Percentiles rank a stretch among this genome's conserved stretches.
Evolutionary conservation across 257 asterid species (phyloP).

Genomic region (Galeopsis tetrahit): DNA sequence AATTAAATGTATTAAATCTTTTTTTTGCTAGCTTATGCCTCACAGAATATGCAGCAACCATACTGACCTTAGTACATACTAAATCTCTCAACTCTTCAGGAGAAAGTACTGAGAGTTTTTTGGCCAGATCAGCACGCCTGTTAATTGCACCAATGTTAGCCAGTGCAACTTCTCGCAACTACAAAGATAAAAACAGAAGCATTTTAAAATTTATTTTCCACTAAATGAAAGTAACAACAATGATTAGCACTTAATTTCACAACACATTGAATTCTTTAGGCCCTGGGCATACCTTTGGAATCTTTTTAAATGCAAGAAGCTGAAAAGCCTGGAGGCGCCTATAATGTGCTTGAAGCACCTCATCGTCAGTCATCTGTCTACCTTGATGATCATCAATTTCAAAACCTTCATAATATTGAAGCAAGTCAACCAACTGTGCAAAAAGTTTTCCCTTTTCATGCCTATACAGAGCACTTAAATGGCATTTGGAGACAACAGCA

Average conservation of each 20-base stretch:
- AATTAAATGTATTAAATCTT: not conserved
- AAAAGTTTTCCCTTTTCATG: slow-evolving; percentile 94
- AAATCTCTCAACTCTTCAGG: slow-evolving; percentile 86
- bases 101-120: slow-evolving; percentile 79
- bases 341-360: slow-evolving; percentile 91
- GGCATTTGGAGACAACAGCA: slow-evolving; percentile 95
- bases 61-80: slow-evolving; percentile 86
- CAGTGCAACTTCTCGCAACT: slow-evolving; percentile 92
- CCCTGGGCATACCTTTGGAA: slow-evolving; percentile 70
- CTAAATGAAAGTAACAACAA: not conserved
- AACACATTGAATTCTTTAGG: slow-evolving; percentile 9
- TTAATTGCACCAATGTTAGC: slow-evolving; percentile 89
- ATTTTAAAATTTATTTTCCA: slow-evolving; percentile 16
- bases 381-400: slow-evolving; percentile 95
- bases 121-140: slow-evolving; percentile 87
- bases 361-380: slow-evolving; percentile 98
- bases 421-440: slow-evolving; percentile 94
- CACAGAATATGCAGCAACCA: slow-evolving; percentile 28
- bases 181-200: slow-evolving; percentile 36
- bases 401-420: slow-evolving; percentile 92
- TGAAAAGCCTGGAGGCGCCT: slow-evolving; percentile 95
- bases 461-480: slow-evolving; percentile 83
- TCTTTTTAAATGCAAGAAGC: slow-evolving; percentile 78
- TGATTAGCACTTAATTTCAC: slow-evolving; percentile 1
- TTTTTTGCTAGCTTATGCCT: not conserved